Evolutionary conservation across 352 stramenopile genomes (phyloP).

Genomic region (Phytophthora pseudosyringae): DNA sequence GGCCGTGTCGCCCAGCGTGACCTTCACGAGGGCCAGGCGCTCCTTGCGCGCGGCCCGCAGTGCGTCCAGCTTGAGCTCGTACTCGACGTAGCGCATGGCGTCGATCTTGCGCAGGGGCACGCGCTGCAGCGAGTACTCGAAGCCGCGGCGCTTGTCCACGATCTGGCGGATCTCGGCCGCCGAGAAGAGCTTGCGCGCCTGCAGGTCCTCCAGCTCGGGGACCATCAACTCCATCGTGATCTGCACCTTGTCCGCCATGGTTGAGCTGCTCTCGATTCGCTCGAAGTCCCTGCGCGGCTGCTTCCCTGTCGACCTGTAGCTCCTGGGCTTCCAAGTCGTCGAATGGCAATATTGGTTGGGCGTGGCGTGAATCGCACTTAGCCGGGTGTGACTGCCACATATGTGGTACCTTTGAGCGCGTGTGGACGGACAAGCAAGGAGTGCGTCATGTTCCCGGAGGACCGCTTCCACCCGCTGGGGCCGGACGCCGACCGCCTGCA

Average conservation of each 20-base stretch:
- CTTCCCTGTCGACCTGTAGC: conserved; percentile 1
- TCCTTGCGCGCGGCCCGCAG: conserved; percentile 87
- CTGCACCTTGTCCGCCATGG: conserved; percentile 94
- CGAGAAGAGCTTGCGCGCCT: conserved; percentile 87
- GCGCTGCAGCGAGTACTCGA: conserved; percentile 93
- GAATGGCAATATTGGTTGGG: conserved; percentile 38
- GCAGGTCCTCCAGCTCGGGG: conserved; percentile 93
- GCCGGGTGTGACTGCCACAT: not conserved
- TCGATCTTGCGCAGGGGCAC: conserved; percentile 91
- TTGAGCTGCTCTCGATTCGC: conserved; percentile 2
- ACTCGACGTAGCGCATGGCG: conserved; percentile 93
- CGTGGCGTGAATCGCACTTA: conserved; percentile 36
- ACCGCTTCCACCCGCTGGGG: conserved; percentile 83
- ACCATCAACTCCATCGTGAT: conserved; percentile 95
- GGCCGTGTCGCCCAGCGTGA: conserved; percentile 75
- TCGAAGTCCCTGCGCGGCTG: not conserved
- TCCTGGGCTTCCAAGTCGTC: conserved; percentile 1
- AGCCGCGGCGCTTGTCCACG: conserved; percentile 88
- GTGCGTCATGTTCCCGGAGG: conserved; percentile 71
- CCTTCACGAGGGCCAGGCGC: conserved; percentile 70
- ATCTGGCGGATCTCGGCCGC: conserved; percentile 91
- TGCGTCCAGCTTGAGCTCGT: conserved; percentile 93
- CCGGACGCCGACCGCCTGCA: conserved; percentile 76
- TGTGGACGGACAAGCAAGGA: conserved; percentile 9
- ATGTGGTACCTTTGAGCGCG: conserved; percentile 2